These are phyloP conservation scores for Pistacia integerrima DNA, from an alignment of 345 rosid species.

Conservation along the genomic window DNA sequence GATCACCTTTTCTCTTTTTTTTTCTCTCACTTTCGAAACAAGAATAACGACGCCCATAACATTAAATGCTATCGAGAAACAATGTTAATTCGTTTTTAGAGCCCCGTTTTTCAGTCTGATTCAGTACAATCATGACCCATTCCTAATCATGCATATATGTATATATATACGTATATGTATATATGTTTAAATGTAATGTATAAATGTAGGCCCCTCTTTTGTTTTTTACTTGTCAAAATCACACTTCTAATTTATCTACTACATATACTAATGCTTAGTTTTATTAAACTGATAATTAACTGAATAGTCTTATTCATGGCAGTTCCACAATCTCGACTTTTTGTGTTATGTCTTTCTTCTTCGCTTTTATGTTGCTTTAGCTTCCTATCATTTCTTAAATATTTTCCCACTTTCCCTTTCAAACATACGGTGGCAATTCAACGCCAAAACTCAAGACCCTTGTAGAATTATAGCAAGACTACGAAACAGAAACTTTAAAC, in stretches of 20 bases:
- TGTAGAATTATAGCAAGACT: background rate
- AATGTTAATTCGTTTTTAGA: slow-evolving; percentile 22
- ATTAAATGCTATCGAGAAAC: slow-evolving; percentile 20
- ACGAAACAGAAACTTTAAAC: background rate
- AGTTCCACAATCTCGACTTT: slow-evolving; percentile 48
- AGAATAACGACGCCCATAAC: background rate
- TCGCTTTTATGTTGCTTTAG: background rate
- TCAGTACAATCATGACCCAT: slow-evolving; percentile 48
- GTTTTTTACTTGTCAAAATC: slow-evolving; percentile 38
- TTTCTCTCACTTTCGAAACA: background rate
- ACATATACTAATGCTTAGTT: slow-evolving; percentile 23
- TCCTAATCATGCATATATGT: slow-evolving; percentile 30
- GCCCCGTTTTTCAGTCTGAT: slow-evolving; percentile 47
- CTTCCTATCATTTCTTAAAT: slow-evolving; percentile 18
- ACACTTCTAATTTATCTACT: slow-evolving; percentile 18
- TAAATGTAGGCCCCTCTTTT: background rate
- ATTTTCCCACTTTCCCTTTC: slow-evolving; percentile 26
- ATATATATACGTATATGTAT: too few species aligned
- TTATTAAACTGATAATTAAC: slow-evolving; percentile 37
- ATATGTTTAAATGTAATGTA: background rate
- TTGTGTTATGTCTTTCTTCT: slow-evolving; percentile 27
- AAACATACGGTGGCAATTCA: slow-evolving; percentile 19
- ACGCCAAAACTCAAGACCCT: background rate
- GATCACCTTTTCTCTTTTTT: too few species aligned
- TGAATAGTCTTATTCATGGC: slow-evolving; percentile 55